phyloP scores from a whole-genome alignment of 1,284 basidiomycete genomes.

The Trametes polyzona region DNA sequence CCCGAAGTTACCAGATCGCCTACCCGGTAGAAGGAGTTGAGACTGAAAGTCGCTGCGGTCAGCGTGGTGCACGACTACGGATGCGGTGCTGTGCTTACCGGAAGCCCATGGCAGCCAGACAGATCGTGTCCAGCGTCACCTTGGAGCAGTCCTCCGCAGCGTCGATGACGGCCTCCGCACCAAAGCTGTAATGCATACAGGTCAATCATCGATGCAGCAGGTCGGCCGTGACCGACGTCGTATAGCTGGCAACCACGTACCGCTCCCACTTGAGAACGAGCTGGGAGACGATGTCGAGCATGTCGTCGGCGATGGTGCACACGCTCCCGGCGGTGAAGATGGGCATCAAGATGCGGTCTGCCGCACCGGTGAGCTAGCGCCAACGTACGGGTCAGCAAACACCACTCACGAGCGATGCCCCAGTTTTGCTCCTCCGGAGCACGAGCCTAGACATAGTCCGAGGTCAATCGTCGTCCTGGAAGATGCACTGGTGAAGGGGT shows the following conservation, averaged over 20 bases:
- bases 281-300: constrained; percentile 52
- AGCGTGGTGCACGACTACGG: too few species aligned
- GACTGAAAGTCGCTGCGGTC: too few species aligned
- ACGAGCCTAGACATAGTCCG: constrained; percentile 30
- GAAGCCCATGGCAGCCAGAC: constrained; percentile 49
- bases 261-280: constrained; percentile 51
- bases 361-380: background rate
- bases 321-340: constrained; percentile 52
- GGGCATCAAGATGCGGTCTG: constrained; percentile 56
- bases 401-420: constrained; percentile 46
- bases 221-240: too few species aligned
- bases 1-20: background rate
- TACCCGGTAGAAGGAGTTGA: constrained; percentile 34
- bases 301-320: constrained; percentile 50
- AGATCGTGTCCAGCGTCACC: constrained; percentile 50
- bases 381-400: too few species aligned
- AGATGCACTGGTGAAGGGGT: background rate
- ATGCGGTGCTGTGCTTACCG: too few species aligned
- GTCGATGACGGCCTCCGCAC: constrained; percentile 44
- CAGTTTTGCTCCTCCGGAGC: constrained; percentile 46
- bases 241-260: constrained; percentile 26
- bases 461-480: background rate
- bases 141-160: constrained; percentile 51
- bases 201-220: background rate
- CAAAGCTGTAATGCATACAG: constrained; percentile 39